Evolutionary conservation across 1,284 basidiomycete species (phyloP).

Genomic region (Puccinia horiana): DNA sequence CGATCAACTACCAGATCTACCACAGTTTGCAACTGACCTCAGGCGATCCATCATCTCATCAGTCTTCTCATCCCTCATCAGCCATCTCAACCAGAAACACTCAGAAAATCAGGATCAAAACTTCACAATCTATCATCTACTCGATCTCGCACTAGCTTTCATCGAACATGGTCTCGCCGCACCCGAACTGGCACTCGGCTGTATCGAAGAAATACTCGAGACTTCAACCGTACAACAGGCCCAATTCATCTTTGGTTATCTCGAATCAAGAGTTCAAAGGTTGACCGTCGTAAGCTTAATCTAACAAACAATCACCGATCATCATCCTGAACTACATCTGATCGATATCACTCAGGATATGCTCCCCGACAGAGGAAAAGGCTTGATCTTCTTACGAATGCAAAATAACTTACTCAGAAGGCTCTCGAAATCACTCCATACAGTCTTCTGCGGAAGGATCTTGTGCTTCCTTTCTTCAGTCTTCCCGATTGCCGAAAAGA

Average conservation of each 20-base stretch:
- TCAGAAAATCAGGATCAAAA: not conserved
- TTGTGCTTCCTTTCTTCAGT: conserved; percentile 79
- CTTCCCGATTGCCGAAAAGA: conserved; percentile 81
- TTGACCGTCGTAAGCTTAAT: conserved; percentile 26
- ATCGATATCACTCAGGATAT: conserved; percentile 62
- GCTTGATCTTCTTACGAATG: conserved; percentile 75
- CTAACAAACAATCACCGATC: not conserved
- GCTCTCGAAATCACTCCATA: conserved; percentile 71
- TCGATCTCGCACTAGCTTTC: conserved; percentile 32
- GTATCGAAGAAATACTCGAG: conserved; percentile 37
- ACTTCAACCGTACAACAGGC: conserved; percentile 33
- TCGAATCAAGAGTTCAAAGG: conserved; percentile 35
- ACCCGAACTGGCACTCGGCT: conserved; percentile 39
- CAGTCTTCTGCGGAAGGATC: conserved; percentile 83
- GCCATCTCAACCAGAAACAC: not conserved
- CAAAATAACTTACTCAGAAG: conserved; percentile 82
- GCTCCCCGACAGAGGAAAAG: conserved; percentile 81
- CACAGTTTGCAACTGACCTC: conserved; percentile 16
- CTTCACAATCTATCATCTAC: conserved; percentile 32
- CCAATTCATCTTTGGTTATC: conserved; percentile 38
- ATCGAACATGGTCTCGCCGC: conserved; percentile 17
- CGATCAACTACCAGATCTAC: conserved; percentile 19
- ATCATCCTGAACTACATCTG: not conserved
- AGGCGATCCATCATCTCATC: conserved; percentile 37
- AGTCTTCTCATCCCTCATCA: conserved; percentile 42